Percentiles rank a stretch among this genome's conserved stretches.
These are phyloP conservation scores for Alternaria consortialis DNA, from an alignment of 2,329 filamentous ascomycete species.

Conservation along the genomic window DNA sequence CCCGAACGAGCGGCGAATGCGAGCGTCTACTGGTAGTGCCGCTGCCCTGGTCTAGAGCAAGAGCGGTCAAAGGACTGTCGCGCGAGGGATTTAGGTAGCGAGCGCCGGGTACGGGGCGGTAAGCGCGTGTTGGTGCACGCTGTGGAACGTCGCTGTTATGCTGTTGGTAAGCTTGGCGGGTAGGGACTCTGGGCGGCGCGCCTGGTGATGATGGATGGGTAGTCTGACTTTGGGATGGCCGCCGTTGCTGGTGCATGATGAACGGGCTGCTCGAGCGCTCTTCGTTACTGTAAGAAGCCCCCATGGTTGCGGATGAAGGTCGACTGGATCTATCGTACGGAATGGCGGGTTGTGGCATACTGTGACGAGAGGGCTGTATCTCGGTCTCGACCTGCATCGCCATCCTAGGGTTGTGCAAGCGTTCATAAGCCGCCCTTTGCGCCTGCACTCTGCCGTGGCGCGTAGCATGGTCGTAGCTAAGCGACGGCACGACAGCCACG, in stretches of 20 bases:
- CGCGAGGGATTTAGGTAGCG: conserved; percentile 9
- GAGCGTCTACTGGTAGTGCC: conserved; percentile 23
- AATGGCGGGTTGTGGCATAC: conserved; percentile 18
- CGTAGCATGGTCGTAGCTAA: neutral
- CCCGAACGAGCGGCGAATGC: conserved; percentile 14
- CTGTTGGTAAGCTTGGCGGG: conserved; percentile 14
- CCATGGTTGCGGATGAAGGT: neutral
- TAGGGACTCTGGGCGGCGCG: conserved; percentile 13
- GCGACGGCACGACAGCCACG: conserved; percentile 14
- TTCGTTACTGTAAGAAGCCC: conserved; percentile 7
- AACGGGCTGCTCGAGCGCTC: conserved; percentile 18
- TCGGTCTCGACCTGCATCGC: conserved; percentile 4
- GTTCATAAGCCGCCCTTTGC: conserved; percentile 28
- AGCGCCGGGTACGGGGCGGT: conserved; percentile 3
- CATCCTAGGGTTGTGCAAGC: conserved; percentile 18
- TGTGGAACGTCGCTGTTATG: neutral
- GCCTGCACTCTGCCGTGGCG: conserved; percentile 23
- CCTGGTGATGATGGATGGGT: neutral
- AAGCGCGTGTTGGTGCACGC: conserved; percentile 3
- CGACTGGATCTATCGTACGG: conserved; percentile 26
- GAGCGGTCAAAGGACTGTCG: conserved; percentile 11
- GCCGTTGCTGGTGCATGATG: neutral
- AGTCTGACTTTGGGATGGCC: neutral
- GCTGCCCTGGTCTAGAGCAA: conserved; percentile 21
- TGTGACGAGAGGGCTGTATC: conserved; percentile 14